These are phyloP conservation scores for Fusarium scirpi DNA, from an alignment of 2,329 filamentous ascomycete genomes.

Conservation along the genomic window DNA sequence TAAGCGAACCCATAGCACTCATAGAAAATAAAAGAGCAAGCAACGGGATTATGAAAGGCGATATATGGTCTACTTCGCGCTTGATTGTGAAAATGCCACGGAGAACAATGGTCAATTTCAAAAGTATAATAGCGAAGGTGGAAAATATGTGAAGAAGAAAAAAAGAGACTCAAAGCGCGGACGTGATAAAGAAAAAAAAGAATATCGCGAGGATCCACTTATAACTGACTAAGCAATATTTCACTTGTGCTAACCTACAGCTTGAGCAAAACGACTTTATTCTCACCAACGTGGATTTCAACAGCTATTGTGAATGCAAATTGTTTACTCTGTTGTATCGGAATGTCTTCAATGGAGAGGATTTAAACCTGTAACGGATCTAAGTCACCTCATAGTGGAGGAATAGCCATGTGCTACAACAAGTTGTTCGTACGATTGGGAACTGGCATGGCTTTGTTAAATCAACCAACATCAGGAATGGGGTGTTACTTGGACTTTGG, in stretches of 20 bases:
- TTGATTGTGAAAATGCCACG: conserved; percentile 60
- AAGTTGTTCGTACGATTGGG: not conserved
- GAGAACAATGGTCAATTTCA: conserved; percentile 49
- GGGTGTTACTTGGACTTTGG: too few species aligned
- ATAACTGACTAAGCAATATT: conserved; percentile 40
- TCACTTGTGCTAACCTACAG: not conserved
- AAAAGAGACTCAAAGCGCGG: conserved; percentile 17
- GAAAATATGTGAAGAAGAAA: conserved; percentile 62
- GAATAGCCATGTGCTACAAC: too few species aligned
- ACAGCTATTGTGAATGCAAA: too few species aligned
- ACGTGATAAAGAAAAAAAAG: conserved; percentile 10
- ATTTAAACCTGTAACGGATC: not conserved
- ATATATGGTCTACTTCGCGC: conserved; percentile 65
- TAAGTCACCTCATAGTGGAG: not conserved
- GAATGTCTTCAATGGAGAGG: too few species aligned
- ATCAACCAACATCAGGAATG: too few species aligned
- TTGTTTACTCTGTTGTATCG: not conserved
- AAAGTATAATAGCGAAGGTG: conserved; percentile 53
- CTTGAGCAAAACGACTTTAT: not conserved
- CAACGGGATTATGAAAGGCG: conserved; percentile 72
- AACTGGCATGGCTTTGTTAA: not conserved
- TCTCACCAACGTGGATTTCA: not conserved
- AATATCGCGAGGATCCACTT: conserved; percentile 31
- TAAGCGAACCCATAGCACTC: conserved; percentile 71
- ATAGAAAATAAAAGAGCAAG: conserved; percentile 57